Conservation (phyloP, 495 filamentous ascomycete species). For the Chaetomidium leptoderma region DNA sequence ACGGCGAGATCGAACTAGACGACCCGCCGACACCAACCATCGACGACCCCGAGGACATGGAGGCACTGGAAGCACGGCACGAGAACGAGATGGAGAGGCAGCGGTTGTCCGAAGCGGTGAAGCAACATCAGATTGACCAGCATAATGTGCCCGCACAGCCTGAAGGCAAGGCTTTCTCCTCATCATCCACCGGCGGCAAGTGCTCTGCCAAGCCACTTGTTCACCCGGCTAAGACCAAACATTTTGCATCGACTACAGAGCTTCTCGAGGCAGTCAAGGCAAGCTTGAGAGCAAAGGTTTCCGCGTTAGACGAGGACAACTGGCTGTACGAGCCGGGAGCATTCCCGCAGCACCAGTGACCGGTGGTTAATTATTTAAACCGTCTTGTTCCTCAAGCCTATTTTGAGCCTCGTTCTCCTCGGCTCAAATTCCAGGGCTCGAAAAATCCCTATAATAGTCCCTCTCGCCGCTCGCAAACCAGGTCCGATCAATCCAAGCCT, state of each 20-base stretch:
- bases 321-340: constrained; percentile 87
- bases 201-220: constrained; percentile 4
- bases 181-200: neutral
- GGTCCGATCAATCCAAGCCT: constrained; percentile 44
- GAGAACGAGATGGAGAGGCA: constrained; percentile 48
- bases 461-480: no score
- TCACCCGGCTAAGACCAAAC: constrained; percentile 6
- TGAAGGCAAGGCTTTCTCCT: constrained; percentile 49
- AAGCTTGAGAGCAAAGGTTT: constrained; percentile 67
- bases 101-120: constrained; percentile 50
- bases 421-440: no score
- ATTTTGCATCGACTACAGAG: constrained; percentile 44
- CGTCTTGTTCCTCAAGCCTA: neutral
- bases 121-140: constrained; percentile 56
- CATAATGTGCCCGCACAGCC: constrained; percentile 62
- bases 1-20: constrained; percentile 67
- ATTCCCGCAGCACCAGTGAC: constrained; percentile 28
- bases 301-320: constrained; percentile 72
- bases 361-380: neutral
- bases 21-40: constrained; percentile 55
- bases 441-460: no score
- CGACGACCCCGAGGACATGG: constrained; percentile 51
- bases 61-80: constrained; percentile 40
- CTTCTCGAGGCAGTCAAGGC: constrained; percentile 65
- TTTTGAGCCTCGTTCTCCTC: neutral